These are phyloP conservation scores for Acanthamoeba quina DNA, from an alignment of 208 protist genomes.

Conservation along the genomic window DNA sequence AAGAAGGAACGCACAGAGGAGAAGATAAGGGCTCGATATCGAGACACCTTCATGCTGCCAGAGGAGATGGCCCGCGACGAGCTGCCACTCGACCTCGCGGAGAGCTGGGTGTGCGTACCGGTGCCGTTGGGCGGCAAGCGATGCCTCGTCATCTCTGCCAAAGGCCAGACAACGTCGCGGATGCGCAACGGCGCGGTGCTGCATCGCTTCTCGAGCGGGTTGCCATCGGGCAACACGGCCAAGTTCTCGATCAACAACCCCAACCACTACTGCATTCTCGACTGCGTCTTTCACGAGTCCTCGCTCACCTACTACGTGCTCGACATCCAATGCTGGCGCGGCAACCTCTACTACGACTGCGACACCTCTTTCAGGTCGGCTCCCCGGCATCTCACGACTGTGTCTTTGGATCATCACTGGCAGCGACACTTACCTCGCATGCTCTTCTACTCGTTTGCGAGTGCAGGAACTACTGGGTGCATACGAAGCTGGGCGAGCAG, in stretches of 20 bases:
- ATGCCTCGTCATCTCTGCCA: slow-evolving; percentile 57
- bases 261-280: slow-evolving; percentile 78
- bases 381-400: no score
- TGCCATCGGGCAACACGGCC: slow-evolving; percentile 41
- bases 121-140: slow-evolving; percentile 58
- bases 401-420: not conserved
- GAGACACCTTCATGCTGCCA: slow-evolving; percentile 46
- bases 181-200: slow-evolving; percentile 57
- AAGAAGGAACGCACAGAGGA: slow-evolving; percentile 5
- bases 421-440: not conserved
- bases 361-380: slow-evolving; percentile 83
- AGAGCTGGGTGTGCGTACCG: slow-evolving; percentile 62
- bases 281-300: slow-evolving; percentile 75
- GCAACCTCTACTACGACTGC: slow-evolving; percentile 82
- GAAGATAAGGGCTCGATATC: slow-evolving; percentile 13
- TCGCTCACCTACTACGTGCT: slow-evolving; percentile 78
- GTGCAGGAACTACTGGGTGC: slow-evolving; percentile 53
- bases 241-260: slow-evolving; percentile 49
- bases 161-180: slow-evolving; percentile 38
- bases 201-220: slow-evolving; percentile 16
- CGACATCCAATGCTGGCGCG: slow-evolving; percentile 83
- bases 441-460: not conserved
- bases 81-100: slow-evolving; percentile 4
- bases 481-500: slow-evolving; percentile 49
- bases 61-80: slow-evolving; percentile 59